A percentile compares a stretch with the other conserved stretches of the same genome.
Evolutionary conservation across 352 stramenopile genomes (phyloP).

Genomic region (Phytophthora niederhauseri): DNA sequence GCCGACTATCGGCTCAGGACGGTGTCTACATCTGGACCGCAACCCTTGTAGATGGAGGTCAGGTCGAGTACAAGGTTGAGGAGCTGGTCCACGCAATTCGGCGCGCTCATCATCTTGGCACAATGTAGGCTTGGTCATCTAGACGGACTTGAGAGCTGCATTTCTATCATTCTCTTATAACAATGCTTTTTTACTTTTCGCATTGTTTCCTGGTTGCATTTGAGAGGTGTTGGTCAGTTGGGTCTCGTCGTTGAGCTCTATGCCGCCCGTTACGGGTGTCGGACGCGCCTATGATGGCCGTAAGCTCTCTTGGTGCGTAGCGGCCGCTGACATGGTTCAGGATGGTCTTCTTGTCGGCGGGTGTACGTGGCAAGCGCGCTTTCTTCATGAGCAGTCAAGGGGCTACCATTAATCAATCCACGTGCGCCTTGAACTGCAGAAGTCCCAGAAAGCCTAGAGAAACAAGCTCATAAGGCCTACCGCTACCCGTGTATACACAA

Average conservation of each 20-base stretch:
- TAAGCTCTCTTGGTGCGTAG: constrained; percentile 56
- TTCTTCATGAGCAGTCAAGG: no score
- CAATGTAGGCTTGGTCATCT: neutral
- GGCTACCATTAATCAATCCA: no score
- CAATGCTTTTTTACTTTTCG: neutral
- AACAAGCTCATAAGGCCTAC: no score
- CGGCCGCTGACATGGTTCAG: constrained; percentile 59
- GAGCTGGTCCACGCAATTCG: constrained; percentile 7
- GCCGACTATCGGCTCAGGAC: constrained; percentile 4
- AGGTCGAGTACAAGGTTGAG: constrained; percentile 5
- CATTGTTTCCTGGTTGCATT: neutral
- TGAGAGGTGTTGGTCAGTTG: constrained; percentile 20
- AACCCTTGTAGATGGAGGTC: constrained; percentile 5
- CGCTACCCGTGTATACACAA: no score
- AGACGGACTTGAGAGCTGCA: no score
- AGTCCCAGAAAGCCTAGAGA: no score
- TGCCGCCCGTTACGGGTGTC: constrained; percentile 46
- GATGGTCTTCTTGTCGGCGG: constrained; percentile 41
- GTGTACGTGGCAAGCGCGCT: no score
- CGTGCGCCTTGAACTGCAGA: no score
- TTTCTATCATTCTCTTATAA: neutral
- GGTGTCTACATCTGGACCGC: constrained; percentile 12
- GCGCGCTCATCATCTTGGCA: neutral
- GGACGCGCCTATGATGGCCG: constrained; percentile 70
- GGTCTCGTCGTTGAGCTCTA: constrained; percentile 52